Percentiles rank a stretch among this genome's conserved stretches.
Evolutionary conservation across 2,329 filamentous ascomycete genomes (phyloP).

Genomic region (Shiraia sp.): DNA sequence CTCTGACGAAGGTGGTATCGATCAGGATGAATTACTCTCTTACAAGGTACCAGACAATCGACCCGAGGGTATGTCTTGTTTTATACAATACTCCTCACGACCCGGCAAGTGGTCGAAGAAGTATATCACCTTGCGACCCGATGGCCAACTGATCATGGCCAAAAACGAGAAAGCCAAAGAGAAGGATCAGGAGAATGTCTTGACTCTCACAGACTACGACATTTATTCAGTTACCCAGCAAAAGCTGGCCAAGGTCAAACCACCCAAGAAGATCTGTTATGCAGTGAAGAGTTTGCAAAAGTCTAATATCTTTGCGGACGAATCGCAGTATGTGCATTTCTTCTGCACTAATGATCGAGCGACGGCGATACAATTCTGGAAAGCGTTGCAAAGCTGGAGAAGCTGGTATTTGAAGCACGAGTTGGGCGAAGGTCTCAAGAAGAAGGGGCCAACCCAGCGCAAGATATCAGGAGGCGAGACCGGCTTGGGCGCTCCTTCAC

Average conservation of each 20-base stretch:
- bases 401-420: constrained; percentile 88
- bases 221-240: constrained; percentile 77
- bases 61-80: constrained; percentile 68
- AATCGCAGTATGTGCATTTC: constrained; percentile 88
- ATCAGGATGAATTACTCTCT: constrained; percentile 66
- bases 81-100: constrained; percentile 79
- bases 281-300: constrained; percentile 93
- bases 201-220: constrained; percentile 89
- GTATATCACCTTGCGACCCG: constrained; percentile 71
- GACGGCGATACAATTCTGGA: constrained; percentile 70
- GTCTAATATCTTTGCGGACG: constrained; percentile 77
- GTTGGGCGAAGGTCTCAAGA: constrained; percentile 60
- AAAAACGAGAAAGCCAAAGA: constrained; percentile 65
- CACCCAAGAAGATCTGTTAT: constrained; percentile 83
- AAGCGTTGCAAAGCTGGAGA: constrained; percentile 76
- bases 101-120: constrained; percentile 89
- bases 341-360: constrained; percentile 77
- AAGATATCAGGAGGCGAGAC: constrained; percentile 20
- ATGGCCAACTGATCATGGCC: constrained; percentile 71
- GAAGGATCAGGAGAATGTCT: constrained; percentile 72
- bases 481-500: constrained; percentile 19
- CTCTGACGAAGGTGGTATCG: constrained; percentile 57
- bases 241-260: constrained; percentile 72
- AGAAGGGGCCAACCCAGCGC: constrained; percentile 36
- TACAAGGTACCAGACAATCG: constrained; percentile 65